Base-by-base conservation (phyloP, 148 eudicot genomes). In the Fagopyrum tataricum region DNA sequence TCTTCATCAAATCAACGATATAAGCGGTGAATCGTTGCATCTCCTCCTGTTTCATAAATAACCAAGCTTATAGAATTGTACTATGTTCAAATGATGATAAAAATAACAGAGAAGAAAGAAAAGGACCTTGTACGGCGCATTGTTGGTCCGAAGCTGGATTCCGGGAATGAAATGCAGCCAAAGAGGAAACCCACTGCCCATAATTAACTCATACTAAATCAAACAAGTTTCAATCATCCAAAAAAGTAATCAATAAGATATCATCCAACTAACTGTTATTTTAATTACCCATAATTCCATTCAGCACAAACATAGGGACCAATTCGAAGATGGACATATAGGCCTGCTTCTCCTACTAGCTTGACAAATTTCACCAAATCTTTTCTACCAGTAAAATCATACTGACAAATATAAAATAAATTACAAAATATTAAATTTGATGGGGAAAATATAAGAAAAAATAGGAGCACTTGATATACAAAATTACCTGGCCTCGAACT, bases 81-180 rank as follows among this genome's bases (percentile, higher is more conserved):
- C 49, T 41, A 42, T 42, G 23, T 4, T 40, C 23, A 14, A 67
- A 17, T 39, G 40, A 40, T 41, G 6, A 43, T 43, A 20, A 6
- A 41, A 68, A 59, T 13, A 59, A 23, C 3, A 51, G 72, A 51
- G 40, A 58, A 2, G 10, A 55, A 21, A 55, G 61, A 55, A 37
- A 64, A 39, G 42, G 69, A 94, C 98, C 96, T 95, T 95, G 80
- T 83, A 95, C 6, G 99, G 99, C 71, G 83, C 88, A 73, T 91
- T 91, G 75, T 91, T 89, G n/a, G 96, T 91, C 74, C 99, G 89
- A 51, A 95, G 77, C 82, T 81, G 24, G 59, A 95, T 88, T 6
- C 93, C 93, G 5, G 92, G 89, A 70, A 95, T 78, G 76, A 90
- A 91, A 85, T 91, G 99, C 88, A 95, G 81, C 99, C 99, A 95